Conservation (phyloP, 306 rosid species). For the Cicer chorassanicum region DNA sequence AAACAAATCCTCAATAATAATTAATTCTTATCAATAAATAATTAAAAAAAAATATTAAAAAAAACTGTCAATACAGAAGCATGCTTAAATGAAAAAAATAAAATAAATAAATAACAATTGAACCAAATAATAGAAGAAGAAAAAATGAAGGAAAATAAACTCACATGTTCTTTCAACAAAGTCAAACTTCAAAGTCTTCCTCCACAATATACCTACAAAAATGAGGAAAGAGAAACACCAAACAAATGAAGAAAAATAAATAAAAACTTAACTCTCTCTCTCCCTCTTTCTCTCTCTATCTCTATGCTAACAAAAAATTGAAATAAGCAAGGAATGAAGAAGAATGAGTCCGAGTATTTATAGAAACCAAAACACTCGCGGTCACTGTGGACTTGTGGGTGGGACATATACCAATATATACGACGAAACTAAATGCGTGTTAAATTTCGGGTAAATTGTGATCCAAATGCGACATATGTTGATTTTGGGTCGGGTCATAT, state of each 20-base stretch:
- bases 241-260: neutral
- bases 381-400: constrained; percentile 46
- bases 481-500: constrained; percentile 30
- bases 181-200: constrained; percentile 45
- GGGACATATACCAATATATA: constrained; percentile 43
- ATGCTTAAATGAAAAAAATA: neutral
- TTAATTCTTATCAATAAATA: neutral
- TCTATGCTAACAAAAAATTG: constrained; percentile 39
- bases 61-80: neutral
- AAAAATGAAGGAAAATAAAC: constrained; percentile 41
- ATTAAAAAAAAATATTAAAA: constrained; percentile 2
- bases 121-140: constrained; percentile 7
- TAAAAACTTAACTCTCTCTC: constrained; percentile 36
- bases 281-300: constrained; percentile 40
- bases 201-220: constrained; percentile 45
- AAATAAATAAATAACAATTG: neutral
- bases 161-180: constrained; percentile 46
- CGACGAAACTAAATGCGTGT: constrained; percentile 41
- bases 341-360: constrained; percentile 49
- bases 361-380: constrained; percentile 43
- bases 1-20: neutral
- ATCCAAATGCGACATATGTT: constrained; percentile 36
- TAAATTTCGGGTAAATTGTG: constrained; percentile 50
- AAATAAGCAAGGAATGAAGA: constrained; percentile 29
- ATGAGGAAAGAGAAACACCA: constrained; percentile 23